Conservation (phyloP, 2,329 filamentous ascomycete species). For the Lizonia empirigonia region DNA sequence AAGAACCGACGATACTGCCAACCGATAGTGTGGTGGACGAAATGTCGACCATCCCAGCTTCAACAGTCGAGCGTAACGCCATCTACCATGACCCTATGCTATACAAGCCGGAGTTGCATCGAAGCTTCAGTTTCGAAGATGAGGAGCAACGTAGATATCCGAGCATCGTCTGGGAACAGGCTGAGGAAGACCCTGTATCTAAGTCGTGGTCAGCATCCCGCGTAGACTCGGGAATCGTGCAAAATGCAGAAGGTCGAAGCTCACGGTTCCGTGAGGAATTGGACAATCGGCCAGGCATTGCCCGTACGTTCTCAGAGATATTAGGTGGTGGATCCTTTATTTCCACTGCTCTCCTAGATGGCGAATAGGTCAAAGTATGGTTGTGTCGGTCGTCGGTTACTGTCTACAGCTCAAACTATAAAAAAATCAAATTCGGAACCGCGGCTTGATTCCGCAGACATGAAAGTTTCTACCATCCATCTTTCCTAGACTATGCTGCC, state of each 20-base stretch:
- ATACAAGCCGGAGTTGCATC: background rate
- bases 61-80: background rate
- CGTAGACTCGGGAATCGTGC: background rate
- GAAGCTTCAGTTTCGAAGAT: constrained; percentile 4
- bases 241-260: background rate
- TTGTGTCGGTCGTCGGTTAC: background rate
- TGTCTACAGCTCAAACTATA: background rate
- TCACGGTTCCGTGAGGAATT: background rate
- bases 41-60: background rate
- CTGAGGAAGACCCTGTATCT: background rate
- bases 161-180: background rate
- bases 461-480: no score
- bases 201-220: background rate
- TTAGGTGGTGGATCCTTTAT: constrained; percentile 1
- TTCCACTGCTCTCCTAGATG: background rate
- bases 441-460: no score
- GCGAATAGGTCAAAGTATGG: background rate
- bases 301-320: constrained; percentile 7
- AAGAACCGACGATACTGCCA: background rate
- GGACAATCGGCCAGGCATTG: background rate
- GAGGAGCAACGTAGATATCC: background rate
- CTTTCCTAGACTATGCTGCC: no score
- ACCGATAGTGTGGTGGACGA: no score
- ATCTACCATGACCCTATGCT: background rate
- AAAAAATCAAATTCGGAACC: no score